Evolutionary conservation across 495 filamentous ascomycete genomes (phyloP).

Genomic region (Neurospora sp.): DNA sequence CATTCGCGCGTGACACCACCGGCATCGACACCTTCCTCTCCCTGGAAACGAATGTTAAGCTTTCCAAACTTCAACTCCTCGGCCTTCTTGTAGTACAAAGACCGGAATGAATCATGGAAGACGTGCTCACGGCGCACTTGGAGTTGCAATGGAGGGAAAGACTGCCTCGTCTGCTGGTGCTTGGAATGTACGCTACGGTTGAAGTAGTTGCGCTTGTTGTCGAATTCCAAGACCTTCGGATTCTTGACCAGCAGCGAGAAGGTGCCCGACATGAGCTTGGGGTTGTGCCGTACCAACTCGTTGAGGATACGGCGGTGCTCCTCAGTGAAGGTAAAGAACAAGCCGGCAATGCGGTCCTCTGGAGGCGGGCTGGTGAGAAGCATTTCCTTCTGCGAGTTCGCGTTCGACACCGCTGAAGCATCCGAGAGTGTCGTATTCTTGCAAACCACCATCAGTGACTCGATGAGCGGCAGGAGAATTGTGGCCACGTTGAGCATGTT

Average conservation of each 20-base stretch:
- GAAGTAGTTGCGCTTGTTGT: slow-evolving; percentile 99
- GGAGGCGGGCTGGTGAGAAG: slow-evolving; percentile 66
- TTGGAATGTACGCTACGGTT: slow-evolving; percentile 82
- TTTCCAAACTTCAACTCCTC: slow-evolving; percentile 98
- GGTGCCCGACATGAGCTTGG: slow-evolving; percentile 95
- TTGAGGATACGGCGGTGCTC: slow-evolving; percentile 98
- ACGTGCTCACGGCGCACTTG: slow-evolving; percentile 87
- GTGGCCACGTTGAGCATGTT: slow-evolving; percentile 95
- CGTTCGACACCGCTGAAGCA: slow-evolving; percentile 13
- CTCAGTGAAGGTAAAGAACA: slow-evolving; percentile 98
- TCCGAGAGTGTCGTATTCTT: slow-evolving; percentile 84
- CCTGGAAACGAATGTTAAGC: slow-evolving; percentile 92
- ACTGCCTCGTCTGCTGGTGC: slow-evolving; percentile 46
- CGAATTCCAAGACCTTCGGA: slow-evolving; percentile 96
- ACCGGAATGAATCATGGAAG: slow-evolving; percentile 97
- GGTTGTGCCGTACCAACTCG: slow-evolving; percentile 91
- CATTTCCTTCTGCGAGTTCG: slow-evolving; percentile 56
- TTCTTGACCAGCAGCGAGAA: slow-evolving; percentile 96
- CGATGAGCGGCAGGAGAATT: slow-evolving; percentile 85
- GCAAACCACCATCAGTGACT: slow-evolving; percentile 97
- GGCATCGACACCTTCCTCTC: slow-evolving; percentile 95
- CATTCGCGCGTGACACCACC: slow-evolving; percentile 97
- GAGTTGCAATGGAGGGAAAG: slow-evolving; percentile 69
- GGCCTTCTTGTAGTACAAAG: slow-evolving; percentile 85
- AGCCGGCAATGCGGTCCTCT: slow-evolving; percentile 70